These are phyloP conservation scores for Casuarina equisetifolia DNA, from an alignment of 306 rosid species.

Conservation along the genomic window DNA sequence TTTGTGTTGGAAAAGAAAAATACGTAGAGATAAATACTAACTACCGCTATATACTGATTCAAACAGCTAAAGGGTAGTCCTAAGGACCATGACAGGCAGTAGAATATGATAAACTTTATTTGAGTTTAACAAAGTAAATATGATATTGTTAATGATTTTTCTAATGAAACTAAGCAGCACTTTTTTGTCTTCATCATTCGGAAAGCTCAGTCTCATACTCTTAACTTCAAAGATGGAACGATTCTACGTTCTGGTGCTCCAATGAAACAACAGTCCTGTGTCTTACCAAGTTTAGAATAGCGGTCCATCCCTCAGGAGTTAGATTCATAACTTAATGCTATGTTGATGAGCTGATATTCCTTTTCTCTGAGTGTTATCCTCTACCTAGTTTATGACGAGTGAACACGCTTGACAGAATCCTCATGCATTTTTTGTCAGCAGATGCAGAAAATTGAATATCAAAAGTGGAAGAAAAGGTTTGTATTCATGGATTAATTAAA, in stretches of 20 bases:
- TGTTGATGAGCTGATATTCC: not conserved
- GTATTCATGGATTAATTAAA: not conserved
- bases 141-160: no score
- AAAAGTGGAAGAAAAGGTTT: not conserved
- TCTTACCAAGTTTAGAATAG: no score
- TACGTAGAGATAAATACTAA: not conserved
- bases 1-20: not conserved
- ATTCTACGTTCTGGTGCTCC: no score
- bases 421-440: not conserved
- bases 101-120: not conserved
- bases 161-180: no score
- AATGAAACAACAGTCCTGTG: no score
- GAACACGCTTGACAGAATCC: not conserved
- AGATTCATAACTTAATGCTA: conserved; percentile 1
- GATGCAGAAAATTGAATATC: not conserved
- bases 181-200: no score
- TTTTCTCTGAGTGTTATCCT: not conserved
- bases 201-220: no score
- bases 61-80: not conserved
- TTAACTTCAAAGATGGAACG: no score
- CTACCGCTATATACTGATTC: not conserved
- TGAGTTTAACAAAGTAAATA: not conserved
- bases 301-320: not conserved
- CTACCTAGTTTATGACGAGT: no score
- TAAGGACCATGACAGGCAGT: not conserved